Conservation (phyloP, 805 yeast genomes). For the Jamesozyma spencerorum region DNA sequence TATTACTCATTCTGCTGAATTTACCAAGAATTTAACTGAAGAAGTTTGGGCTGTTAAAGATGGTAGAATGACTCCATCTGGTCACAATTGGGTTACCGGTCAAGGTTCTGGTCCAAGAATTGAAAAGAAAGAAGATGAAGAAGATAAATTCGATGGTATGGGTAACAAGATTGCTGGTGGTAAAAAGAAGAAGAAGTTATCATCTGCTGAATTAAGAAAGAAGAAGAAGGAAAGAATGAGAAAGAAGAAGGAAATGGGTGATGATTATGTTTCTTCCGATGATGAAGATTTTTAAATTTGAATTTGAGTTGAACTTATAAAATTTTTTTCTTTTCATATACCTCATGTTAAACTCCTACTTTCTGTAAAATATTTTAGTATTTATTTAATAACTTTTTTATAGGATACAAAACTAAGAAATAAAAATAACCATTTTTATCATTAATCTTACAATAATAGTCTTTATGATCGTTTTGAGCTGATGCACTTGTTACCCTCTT, state of each 20-base stretch:
- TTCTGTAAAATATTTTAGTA: conserved; percentile 1
- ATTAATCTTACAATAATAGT: background rate
- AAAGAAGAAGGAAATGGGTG: conserved; percentile 99
- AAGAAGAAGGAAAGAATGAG: conserved; percentile 99
- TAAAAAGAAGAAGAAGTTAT: conserved; percentile 95
- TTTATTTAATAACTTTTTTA: background rate
- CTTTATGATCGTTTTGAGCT: background rate
- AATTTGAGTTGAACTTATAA: background rate
- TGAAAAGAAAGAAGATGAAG: conserved; percentile 92
- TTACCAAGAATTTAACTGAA: conserved; percentile 98
- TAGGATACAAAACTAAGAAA: background rate
- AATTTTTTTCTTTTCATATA: background rate
- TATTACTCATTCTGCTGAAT: conserved; percentile 99
- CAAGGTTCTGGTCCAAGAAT: conserved; percentile 99
- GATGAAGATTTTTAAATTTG: conserved; percentile 51
- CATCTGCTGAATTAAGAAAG: conserved; percentile 99
- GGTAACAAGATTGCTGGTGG: conserved; percentile 98
- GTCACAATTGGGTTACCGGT: conserved; percentile 99
- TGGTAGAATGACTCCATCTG: conserved; percentile 99
- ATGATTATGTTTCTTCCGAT: conserved; percentile 96
- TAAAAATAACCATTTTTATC: background rate
- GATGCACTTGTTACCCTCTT: too few relatives aligned
- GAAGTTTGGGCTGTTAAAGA: conserved; percentile 99
- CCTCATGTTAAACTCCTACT: background rate
- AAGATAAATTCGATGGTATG: conserved; percentile 98